Percentiles rank a stretch among this genome's conserved stretches.
Conservation (phyloP, 345 rosid genomes). For the Gossypium rotundifolium region DNA sequence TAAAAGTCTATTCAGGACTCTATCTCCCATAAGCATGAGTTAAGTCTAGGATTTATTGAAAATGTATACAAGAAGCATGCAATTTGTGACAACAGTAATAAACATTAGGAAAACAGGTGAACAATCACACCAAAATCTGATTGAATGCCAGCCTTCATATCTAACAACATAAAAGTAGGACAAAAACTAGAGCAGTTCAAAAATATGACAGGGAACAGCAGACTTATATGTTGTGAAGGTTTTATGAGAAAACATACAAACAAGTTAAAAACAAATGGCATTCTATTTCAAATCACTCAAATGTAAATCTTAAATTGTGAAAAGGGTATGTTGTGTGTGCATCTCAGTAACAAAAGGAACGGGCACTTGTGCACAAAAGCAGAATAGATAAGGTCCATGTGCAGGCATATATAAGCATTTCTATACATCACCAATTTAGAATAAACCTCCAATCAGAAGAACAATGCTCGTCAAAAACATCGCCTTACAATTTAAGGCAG, state of each 20-base stretch:
- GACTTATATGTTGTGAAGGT: not conserved
- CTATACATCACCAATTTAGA: not conserved
- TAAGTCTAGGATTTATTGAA: not conserved
- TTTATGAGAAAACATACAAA: not conserved
- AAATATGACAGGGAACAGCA: not conserved
- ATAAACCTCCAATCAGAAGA: not conserved
- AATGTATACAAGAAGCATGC: not conserved
- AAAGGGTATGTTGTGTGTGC: not conserved
- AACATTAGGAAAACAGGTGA: not conserved
- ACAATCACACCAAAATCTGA: not conserved
- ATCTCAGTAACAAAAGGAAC: not conserved
- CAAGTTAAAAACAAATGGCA: not conserved
- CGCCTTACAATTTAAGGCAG: not conserved
- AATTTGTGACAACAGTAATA: not conserved
- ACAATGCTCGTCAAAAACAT: not conserved
- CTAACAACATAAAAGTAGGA: not conserved
- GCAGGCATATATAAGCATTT: not conserved
- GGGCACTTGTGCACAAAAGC: not conserved
- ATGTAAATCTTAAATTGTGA: not conserved
- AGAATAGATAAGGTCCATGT: not conserved
- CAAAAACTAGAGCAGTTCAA: not conserved
- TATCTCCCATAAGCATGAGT: not conserved
- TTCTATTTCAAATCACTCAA: not conserved
- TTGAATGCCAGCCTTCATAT: not conserved
- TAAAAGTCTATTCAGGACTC: not conserved